Conservation (phyloP, 352 stramenopile genomes). For the Globisporangium emineosum region DNA sequence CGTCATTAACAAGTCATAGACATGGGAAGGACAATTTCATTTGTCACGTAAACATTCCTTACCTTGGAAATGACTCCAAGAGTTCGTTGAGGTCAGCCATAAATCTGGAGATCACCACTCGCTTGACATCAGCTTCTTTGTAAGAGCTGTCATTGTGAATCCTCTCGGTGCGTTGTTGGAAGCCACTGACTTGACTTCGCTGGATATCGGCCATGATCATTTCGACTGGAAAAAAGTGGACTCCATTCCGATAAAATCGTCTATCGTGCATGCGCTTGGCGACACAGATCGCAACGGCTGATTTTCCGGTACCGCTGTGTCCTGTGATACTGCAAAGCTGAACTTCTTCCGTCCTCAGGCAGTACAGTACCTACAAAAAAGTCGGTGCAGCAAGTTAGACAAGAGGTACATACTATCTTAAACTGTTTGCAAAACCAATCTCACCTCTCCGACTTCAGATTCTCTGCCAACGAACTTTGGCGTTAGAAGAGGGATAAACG, state of each 20-base stretch:
- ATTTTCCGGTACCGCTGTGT: constrained; percentile 50
- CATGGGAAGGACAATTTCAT: not conserved
- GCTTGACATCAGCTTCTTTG: not conserved
- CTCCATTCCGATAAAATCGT: constrained; percentile 41
- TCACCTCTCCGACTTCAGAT: constrained; percentile 41
- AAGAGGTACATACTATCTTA: not conserved
- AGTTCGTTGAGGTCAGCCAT: constrained; percentile 28
- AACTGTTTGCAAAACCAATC: not conserved
- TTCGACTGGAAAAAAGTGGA: constrained; percentile 60
- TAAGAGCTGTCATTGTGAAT: not conserved
- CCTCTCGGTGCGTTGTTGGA: not conserved
- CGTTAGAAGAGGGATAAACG: constrained; percentile 56
- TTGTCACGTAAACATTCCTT: constrained; percentile 3
- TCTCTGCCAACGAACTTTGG: constrained; percentile 55
- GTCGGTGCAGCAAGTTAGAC: not conserved
- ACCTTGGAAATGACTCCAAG: constrained; percentile 36
- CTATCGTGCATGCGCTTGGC: constrained; percentile 43
- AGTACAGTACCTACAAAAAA: constrained; percentile 29
- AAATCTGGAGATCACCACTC: constrained; percentile 21
- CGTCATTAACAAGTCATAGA: not conserved
- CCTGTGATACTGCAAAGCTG: constrained; percentile 53
- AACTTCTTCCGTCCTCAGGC: constrained; percentile 25
- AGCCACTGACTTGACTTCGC: not conserved
- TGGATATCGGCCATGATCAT: constrained; percentile 30
- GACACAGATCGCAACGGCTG: constrained; percentile 52